phyloP scores from a whole-genome alignment of 225 moss, liverwort and hornwort species.

The Polytrichum formosum region DNA sequence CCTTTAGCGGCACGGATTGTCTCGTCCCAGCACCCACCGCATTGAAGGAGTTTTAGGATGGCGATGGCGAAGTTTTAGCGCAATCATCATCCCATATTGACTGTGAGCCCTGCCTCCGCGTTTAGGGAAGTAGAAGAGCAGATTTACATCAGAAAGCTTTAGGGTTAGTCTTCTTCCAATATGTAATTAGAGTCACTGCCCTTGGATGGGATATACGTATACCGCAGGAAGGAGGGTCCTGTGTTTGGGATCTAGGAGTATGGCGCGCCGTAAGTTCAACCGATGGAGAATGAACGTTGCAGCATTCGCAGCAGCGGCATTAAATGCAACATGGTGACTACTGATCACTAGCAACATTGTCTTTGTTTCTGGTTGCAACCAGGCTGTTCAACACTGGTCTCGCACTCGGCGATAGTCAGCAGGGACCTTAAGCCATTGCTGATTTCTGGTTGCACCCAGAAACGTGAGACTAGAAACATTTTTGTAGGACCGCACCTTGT shows the following conservation, averaged over 20 bases:
- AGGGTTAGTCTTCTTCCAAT: constrained; percentile 38
- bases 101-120: too few relatives aligned
- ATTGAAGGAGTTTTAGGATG: too few relatives aligned
- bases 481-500: constrained; percentile 38
- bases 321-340: too few relatives aligned
- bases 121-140: too few relatives aligned
- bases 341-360: constrained; percentile 6
- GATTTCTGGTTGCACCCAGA: constrained; percentile 42
- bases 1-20: too few relatives aligned
- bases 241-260: constrained; percentile 39
- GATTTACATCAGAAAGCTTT: not conserved
- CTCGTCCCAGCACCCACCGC: too few relatives aligned
- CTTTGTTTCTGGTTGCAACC: constrained; percentile 41
- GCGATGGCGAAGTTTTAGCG: too few relatives aligned
- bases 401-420: too few relatives aligned
- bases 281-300: constrained; percentile 11
- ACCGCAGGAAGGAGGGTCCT: constrained; percentile 40
- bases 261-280: constrained; percentile 20
- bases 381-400: constrained; percentile 20
- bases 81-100: too few relatives aligned
- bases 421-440: too few relatives aligned
- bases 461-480: constrained; percentile 40
- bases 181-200: constrained; percentile 27
- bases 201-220: constrained; percentile 27
- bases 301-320: constrained; percentile 8